These are phyloP conservation scores for Centella asiatica DNA, from an alignment of 129 eudicot species.

Conservation along the genomic window DNA sequence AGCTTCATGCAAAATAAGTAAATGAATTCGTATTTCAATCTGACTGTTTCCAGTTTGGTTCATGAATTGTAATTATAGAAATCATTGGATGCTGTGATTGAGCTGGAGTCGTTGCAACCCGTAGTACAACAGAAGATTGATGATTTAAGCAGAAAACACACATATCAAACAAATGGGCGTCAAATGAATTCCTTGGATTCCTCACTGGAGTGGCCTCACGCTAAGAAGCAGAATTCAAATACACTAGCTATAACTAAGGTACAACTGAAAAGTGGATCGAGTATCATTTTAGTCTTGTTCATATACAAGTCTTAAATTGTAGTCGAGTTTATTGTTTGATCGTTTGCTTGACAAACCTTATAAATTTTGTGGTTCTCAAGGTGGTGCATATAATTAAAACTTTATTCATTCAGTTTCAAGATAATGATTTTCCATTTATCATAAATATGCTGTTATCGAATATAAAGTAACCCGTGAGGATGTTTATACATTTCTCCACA, in stretches of 20 bases:
- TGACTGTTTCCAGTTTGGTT: slow-evolving; percentile 4
- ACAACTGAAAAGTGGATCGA: not conserved
- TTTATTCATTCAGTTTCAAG: slow-evolving; percentile 1
- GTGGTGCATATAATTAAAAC: not conserved
- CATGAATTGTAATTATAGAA: slow-evolving; percentile 34
- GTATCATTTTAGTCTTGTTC: not conserved
- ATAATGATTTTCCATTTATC: not conserved
- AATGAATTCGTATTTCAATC: not conserved
- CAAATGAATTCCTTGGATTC: slow-evolving; percentile 29
- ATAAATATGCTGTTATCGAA: not conserved
- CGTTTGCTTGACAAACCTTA: not conserved
- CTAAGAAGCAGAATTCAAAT: slow-evolving; percentile 24
- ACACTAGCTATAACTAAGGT: slow-evolving; percentile 44
- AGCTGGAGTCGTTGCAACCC: slow-evolving; percentile 76
- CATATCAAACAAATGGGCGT: slow-evolving; percentile 44
- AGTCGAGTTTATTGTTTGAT: not conserved
- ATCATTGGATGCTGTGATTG: slow-evolving; percentile 52
- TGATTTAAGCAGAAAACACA: slow-evolving; percentile 45
- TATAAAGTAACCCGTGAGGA: not conserved
- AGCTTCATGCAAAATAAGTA: not conserved
- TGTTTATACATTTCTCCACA: slow-evolving; percentile 3
- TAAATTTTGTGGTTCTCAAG: not conserved
- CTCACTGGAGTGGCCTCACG: slow-evolving; percentile 33
- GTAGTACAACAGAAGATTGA: slow-evolving; percentile 49
- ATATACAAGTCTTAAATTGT: slow-evolving; percentile 1